Conservation (phyloP, 768 basidiomycete genomes). For the Suillus cothurnatus region DNA sequence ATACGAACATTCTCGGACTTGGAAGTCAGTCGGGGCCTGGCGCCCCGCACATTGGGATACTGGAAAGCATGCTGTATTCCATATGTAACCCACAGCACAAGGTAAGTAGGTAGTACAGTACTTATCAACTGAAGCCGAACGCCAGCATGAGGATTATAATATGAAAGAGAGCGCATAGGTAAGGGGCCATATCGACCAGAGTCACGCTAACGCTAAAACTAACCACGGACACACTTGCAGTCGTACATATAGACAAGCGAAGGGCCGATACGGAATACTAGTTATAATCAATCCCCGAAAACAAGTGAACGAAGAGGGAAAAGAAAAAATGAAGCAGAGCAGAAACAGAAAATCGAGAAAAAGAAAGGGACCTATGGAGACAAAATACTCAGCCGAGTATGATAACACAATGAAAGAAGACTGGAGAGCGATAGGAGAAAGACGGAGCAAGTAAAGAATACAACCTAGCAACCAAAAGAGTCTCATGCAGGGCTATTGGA, state of each 20-base stretch:
- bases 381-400: conserved; percentile 19
- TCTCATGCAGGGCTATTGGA: conserved; percentile 24
- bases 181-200: conserved; percentile 7
- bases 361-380: conserved; percentile 28
- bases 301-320: conserved; percentile 8
- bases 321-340: conserved; percentile 3
- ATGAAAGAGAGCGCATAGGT: conserved; percentile 9
- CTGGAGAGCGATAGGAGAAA: conserved; percentile 11
- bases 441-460: conserved; percentile 15
- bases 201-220: conserved; percentile 3
- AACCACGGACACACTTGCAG: conserved; percentile 8
- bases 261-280: conserved; percentile 28
- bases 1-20: neutral
- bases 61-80: conserved; percentile 3
- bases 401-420: conserved; percentile 17
- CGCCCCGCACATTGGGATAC: neutral
- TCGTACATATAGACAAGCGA: conserved; percentile 33
- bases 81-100: conserved; percentile 7
- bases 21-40: neutral
- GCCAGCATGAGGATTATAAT: conserved; percentile 7
- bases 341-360: conserved; percentile 12
- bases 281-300: conserved; percentile 17
- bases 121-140: conserved; percentile 6
- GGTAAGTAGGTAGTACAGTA: conserved; percentile 7
- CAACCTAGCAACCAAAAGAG: conserved; percentile 24